Percentiles rank a stretch among this genome's conserved stretches.
Evolutionary conservation across 148 eudicot species (phyloP).

Genomic region (Amaranthus palmeri): DNA sequence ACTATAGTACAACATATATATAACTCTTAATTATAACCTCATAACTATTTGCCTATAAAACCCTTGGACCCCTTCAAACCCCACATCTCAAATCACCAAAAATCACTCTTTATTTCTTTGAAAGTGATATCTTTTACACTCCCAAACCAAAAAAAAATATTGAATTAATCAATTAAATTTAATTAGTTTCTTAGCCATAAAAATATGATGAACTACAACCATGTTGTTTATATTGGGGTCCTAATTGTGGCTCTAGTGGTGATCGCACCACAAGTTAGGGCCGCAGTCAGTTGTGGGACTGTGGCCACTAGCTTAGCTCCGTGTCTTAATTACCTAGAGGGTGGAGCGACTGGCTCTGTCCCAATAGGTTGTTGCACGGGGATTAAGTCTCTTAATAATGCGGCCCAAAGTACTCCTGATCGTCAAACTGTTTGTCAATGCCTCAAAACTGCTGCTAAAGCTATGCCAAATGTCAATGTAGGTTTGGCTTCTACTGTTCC

Average conservation of each 20-base stretch:
- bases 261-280: constrained; percentile 15
- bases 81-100: constrained; percentile 8
- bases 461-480: constrained; percentile 2
- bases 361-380: constrained; percentile 30
- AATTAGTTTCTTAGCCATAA: background rate
- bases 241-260: constrained; percentile 12
- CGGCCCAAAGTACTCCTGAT: constrained; percentile 29
- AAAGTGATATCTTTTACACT: background rate
- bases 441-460: constrained; percentile 24
- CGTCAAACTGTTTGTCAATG: constrained; percentile 37
- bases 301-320: constrained; percentile 24
- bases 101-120: background rate
- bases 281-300: constrained; percentile 23
- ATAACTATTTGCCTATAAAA: constrained; percentile 9
- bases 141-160: background rate
- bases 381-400: constrained; percentile 16
- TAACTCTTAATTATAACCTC: background rate
- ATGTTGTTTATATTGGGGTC: background rate
- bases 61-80: constrained; percentile 12
- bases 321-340: constrained; percentile 29
- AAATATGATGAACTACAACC: constrained; percentile 8
- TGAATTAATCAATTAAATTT: too few species aligned
- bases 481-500: constrained; percentile 29
- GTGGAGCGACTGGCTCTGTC: constrained; percentile 7
- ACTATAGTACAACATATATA: background rate